Percentiles rank a stretch among this genome's conserved stretches.
phyloP scores from a whole-genome alignment of 1,284 basidiomycete genomes.

The Irpex sp. region DNA sequence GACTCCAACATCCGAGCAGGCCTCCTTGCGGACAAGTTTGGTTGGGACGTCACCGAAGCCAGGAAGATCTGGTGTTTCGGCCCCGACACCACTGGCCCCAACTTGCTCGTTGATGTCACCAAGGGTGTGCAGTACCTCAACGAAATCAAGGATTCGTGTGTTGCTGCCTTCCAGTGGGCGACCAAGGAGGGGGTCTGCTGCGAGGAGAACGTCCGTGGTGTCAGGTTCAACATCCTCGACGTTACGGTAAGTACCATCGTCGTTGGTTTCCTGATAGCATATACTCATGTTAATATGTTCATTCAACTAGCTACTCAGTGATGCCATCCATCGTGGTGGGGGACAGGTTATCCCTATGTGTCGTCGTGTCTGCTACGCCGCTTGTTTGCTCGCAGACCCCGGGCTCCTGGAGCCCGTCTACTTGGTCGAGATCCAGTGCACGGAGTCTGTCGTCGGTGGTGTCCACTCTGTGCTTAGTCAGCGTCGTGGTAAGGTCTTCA shows the following conservation, averaged over 20 bases:
- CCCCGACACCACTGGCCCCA: constrained; percentile 96
- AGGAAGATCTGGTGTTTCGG: constrained; percentile 99
- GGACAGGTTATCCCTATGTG: constrained; percentile 97
- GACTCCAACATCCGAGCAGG: constrained; percentile 98
- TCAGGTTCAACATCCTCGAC: constrained; percentile 95
- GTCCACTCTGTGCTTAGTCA: constrained; percentile 96
- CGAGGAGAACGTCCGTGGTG: constrained; percentile 96
- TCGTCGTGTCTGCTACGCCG: constrained; percentile 96
- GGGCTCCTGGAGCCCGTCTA: constrained; percentile 97
- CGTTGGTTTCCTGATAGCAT: neutral
- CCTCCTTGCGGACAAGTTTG: constrained; percentile 92
- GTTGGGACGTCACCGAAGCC: constrained; percentile 99
- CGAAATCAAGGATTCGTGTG: constrained; percentile 99
- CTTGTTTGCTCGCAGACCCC: constrained; percentile 88
- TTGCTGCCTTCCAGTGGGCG: constrained; percentile 99
- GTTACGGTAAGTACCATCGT: constrained; percentile 66
- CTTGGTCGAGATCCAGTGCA: constrained; percentile 98
- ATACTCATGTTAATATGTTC: neutral
- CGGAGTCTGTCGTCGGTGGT: constrained; percentile 97
- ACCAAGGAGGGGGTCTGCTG: constrained; percentile 96
- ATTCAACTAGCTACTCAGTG: constrained; percentile 77
- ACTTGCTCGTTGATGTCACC: constrained; percentile 96
- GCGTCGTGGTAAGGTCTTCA: constrained; percentile 98
- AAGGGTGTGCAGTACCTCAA: constrained; percentile 98
- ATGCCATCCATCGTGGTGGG: constrained; percentile 99